A percentile compares a stretch with the other conserved stretches of the same genome.
Evolutionary conservation across 2,329 filamentous ascomycete species (phyloP).

Genomic region (Pestalotiopsis fici): DNA sequence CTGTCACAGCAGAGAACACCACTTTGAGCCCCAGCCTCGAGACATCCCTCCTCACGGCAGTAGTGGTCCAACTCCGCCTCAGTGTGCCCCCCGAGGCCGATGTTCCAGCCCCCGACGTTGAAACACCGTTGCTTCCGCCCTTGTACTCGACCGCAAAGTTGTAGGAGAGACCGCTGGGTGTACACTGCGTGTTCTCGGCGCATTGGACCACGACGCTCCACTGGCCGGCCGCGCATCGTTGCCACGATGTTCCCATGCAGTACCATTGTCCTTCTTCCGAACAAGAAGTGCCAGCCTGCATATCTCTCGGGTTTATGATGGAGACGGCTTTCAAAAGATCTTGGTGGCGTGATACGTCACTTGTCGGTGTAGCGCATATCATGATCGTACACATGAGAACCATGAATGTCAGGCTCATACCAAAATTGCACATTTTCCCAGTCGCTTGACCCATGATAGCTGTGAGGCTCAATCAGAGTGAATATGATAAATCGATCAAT

Average conservation of each 20-base stretch:
- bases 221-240: conserved; percentile 48
- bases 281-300: conserved; percentile 39
- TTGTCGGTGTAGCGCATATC: not conserved
- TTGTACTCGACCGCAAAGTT: conserved; percentile 3
- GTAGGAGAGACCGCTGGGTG: conserved; percentile 37
- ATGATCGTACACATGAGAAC: not conserved
- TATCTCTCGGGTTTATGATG: conserved; percentile 3
- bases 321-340: not conserved
- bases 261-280: conserved; percentile 54
- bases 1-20: no score
- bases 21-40: no score
- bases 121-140: not conserved
- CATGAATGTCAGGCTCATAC: not conserved
- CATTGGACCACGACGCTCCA: conserved; percentile 48
- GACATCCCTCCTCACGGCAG: no score
- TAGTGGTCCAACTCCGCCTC: no score
- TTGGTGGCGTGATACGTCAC: not conserved
- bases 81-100: not conserved
- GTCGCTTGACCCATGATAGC: not conserved
- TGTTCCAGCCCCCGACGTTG: conserved; percentile 5
- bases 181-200: conserved; percentile 46
- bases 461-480: not conserved
- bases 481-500: no score
- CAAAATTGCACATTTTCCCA: not conserved
- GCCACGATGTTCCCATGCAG: conserved; percentile 50